Evolutionary conservation across 1,139 yeast species (phyloP), one percentile per base, ranked within the genome.

Genomic region (Citeromyces siamensis): DNA sequence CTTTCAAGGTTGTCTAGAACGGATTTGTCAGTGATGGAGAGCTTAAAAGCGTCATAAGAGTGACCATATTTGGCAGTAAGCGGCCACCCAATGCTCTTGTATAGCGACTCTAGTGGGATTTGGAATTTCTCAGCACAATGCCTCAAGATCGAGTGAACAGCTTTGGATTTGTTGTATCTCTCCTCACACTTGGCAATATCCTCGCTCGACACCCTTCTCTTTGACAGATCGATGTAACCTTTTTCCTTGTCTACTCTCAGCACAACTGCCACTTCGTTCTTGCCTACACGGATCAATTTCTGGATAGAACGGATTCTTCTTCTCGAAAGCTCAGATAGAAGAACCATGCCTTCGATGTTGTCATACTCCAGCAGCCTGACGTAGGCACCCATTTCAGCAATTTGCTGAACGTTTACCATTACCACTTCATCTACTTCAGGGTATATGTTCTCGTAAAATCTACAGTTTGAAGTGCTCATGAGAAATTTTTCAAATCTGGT

Each of bases 361-460:
- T 90, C 97, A 58, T 93, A 90, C 62, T 90, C 99, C 47, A 90
- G 71, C 47, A 90, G 71, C 60, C 86, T 88, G 47, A 90, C 99
- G 56, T 86, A 86, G 13, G 95, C 95, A 41, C 95, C 96, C 96
- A 86, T 86, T 60, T 86, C 96, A 49, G 95, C 96, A 51, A 86
- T 86, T 59, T 86, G 95, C 67, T 85, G 95, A 53, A 90, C 98
- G 61, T 90, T 90, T 56, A 90, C 98, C 90, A 90, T 88, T 46
- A 90, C 97, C 49, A 90, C 94, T 59, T 93, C 98, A 51, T 90
- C 98, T 54, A 93, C 94, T 62, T 90, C 99, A 44, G 99, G 99
- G 67, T 80, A 90, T 62, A 88, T 88, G 75, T 88, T 90, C 62
- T 90, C 98, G 59, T 90, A 90, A 64, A 82, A 93, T 67, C 99